Conservation (phyloP, 2,329 filamentous ascomycete genomes). For the Calonectria pseudoturangicola region DNA sequence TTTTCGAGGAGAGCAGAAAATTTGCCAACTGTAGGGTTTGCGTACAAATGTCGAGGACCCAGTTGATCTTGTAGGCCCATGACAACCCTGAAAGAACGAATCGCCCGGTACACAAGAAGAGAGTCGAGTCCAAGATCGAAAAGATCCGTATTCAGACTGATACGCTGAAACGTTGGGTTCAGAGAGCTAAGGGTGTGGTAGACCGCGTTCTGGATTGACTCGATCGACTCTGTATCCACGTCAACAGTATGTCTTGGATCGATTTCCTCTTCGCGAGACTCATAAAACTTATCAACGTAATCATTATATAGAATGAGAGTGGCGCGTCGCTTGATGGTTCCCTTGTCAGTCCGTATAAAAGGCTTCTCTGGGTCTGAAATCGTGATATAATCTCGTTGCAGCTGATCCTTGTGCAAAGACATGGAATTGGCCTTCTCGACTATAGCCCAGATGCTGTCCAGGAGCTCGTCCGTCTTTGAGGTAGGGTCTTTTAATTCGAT, state of each 20-base stretch:
- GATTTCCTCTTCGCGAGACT: constrained; percentile 41
- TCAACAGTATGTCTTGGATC: constrained; percentile 32
- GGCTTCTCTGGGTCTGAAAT: constrained; percentile 64
- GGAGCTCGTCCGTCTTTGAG: constrained; percentile 49
- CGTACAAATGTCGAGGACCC: constrained; percentile 60
- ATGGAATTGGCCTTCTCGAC: constrained; percentile 65
- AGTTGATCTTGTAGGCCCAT: constrained; percentile 56
- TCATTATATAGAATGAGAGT: constrained; percentile 63
- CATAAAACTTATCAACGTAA: constrained; percentile 69
- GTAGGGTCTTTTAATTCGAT: constrained; percentile 53
- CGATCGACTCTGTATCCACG: constrained; percentile 49
- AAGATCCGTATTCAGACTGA: constrained; percentile 50
- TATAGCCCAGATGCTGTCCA: constrained; percentile 66
- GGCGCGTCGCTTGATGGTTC: constrained; percentile 63
- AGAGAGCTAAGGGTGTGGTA: constrained; percentile 46
- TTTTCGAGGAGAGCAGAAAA: constrained; percentile 52
- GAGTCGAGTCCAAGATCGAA: constrained; percentile 59
- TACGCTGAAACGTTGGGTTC: constrained; percentile 43
- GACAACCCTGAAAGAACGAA: constrained; percentile 57
- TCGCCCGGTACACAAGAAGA: constrained; percentile 53
- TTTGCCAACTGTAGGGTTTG: constrained; percentile 54
- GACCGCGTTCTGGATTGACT: constrained; percentile 48
- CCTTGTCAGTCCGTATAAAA: constrained; percentile 67
- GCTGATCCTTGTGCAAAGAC: constrained; percentile 62
- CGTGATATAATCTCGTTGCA: constrained; percentile 64